These are phyloP conservation scores for Coix lacrymajobi DNA, from an alignment of 176 grass and related monocot species.

Conservation along the genomic window DNA sequence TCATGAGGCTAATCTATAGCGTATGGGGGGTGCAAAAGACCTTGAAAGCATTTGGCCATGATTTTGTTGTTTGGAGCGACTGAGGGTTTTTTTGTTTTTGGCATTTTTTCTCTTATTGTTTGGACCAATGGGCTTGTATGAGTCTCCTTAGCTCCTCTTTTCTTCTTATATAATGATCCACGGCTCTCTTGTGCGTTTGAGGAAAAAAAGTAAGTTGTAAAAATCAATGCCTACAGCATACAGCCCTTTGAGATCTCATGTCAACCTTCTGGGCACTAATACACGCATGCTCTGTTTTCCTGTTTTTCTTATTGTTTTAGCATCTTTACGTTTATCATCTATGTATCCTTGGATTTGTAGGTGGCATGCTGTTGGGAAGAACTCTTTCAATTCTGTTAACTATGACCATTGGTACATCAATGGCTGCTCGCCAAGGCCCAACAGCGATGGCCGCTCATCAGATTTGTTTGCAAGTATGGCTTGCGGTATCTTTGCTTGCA, in stretches of 20 bases:
- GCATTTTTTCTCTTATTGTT: background rate
- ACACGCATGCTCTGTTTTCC: background rate
- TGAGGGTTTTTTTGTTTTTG: background rate
- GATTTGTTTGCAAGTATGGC: slow-evolving; percentile 97
- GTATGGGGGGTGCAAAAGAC: background rate
- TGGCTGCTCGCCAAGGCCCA: slow-evolving; percentile 93
- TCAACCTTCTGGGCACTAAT: background rate
- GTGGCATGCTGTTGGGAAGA: slow-evolving; percentile 80
- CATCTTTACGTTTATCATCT: slow-evolving; percentile 1
- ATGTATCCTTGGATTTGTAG: slow-evolving; percentile 36
- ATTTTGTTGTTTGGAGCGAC: no score
- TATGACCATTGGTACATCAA: slow-evolving; percentile 91
- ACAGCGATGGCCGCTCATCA: slow-evolving; percentile 95
- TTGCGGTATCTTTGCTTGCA: slow-evolving; percentile 77
- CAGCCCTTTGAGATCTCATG: background rate
- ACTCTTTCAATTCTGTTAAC: slow-evolving; percentile 87
- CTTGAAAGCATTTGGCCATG: background rate
- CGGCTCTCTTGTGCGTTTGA: background rate
- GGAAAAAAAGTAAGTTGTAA: background rate
- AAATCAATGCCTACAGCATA: background rate
- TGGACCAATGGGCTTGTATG: background rate
- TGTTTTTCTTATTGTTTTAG: background rate
- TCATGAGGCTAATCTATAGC: background rate
- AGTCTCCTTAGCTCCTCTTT: background rate
- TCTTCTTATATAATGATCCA: background rate